These are phyloP conservation scores for Eucalyptus erythrocorys DNA, from an alignment of 345 rosid genomes.

Conservation along the genomic window DNA sequence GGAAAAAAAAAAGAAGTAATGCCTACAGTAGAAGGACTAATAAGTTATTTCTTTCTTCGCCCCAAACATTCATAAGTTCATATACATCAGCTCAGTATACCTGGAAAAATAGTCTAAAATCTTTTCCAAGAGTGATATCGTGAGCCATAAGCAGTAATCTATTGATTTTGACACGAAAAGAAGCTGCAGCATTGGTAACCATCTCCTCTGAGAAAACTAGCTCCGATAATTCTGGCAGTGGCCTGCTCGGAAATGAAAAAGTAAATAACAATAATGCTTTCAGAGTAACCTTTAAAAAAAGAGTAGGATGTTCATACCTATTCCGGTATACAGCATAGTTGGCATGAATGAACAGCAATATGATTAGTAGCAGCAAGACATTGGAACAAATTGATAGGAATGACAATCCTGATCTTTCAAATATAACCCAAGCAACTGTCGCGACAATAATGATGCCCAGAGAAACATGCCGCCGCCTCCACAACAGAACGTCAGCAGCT, in stretches of 20 bases:
- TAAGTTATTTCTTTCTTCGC: neutral
- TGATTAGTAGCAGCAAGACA: constrained; percentile 51
- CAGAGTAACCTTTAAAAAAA: neutral
- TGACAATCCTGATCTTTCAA: constrained; percentile 70
- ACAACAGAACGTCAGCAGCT: constrained; percentile 78
- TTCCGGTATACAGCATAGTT: constrained; percentile 47
- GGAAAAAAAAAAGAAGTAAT: neutral
- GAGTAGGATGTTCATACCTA: constrained; percentile 21
- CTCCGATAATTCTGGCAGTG: constrained; percentile 50
- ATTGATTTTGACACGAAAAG: constrained; percentile 70
- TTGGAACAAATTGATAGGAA: constrained; percentile 78
- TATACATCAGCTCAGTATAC: constrained; percentile 8
- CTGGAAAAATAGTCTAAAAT: constrained; percentile 74
- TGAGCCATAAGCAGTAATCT: constrained; percentile 80
- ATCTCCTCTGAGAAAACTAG: constrained; percentile 78
- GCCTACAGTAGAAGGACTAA: neutral
- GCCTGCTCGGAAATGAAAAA: constrained; percentile 12
- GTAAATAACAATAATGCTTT: neutral
- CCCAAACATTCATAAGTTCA: neutral
- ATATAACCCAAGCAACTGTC: constrained; percentile 77
- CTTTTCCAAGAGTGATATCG: constrained; percentile 73
- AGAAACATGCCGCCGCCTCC: constrained; percentile 57
- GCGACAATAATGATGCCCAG: constrained; percentile 58
- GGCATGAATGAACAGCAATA: constrained; percentile 40
- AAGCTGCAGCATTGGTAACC: constrained; percentile 70